Evolutionary conservation across 2,329 filamentous ascomycete species (phyloP).

Genomic region (Diplodia scrobiculata): DNA sequence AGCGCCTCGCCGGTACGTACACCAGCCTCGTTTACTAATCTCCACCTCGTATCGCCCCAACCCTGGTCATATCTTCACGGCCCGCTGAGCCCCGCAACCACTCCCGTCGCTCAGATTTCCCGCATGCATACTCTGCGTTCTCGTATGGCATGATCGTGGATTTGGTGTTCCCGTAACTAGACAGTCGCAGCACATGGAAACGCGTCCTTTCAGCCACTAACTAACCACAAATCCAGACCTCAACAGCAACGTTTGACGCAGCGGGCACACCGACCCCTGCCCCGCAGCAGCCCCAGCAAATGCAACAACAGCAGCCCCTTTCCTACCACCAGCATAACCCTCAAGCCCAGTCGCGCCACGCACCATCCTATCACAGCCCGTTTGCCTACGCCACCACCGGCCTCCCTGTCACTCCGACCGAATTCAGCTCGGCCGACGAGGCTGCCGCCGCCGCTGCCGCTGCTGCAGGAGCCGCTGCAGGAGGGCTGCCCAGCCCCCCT

Average conservation of each 20-base stretch:
- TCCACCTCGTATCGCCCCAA: slow-evolving; percentile 10
- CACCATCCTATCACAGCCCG: slow-evolving; percentile 38
- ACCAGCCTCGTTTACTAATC: slow-evolving; percentile 5
- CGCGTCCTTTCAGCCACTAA: background rate
- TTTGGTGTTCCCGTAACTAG: background rate
- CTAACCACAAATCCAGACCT: slow-evolving; percentile 35
- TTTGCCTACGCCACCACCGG: slow-evolving; percentile 38
- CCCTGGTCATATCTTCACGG: slow-evolving; percentile 22
- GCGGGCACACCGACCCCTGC: slow-evolving; percentile 34
- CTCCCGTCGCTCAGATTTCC: background rate
- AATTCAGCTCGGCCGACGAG: slow-evolving; percentile 46
- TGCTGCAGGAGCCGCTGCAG: slow-evolving; percentile 24
- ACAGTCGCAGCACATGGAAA: background rate
- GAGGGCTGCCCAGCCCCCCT: slow-evolving; percentile 28
- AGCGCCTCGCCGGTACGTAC: slow-evolving; percentile 45
- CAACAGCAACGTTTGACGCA: slow-evolving; percentile 41
- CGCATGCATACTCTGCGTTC: slow-evolving; percentile 3
- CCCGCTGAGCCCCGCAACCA: slow-evolving; percentile 18
- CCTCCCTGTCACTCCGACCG: slow-evolving; percentile 45
- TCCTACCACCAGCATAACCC: slow-evolving; percentile 23
- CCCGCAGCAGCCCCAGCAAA: slow-evolving; percentile 25
- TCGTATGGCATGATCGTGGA: slow-evolving; percentile 13
- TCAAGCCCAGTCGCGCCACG: background rate
- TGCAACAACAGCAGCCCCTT: slow-evolving; percentile 9
- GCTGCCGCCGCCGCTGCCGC: slow-evolving; percentile 34